Percentiles rank a stretch among this genome's conserved stretches.
Evolutionary conservation across 257 asterid genomes (phyloP).

Genomic region (Penstemon eatonii): DNA sequence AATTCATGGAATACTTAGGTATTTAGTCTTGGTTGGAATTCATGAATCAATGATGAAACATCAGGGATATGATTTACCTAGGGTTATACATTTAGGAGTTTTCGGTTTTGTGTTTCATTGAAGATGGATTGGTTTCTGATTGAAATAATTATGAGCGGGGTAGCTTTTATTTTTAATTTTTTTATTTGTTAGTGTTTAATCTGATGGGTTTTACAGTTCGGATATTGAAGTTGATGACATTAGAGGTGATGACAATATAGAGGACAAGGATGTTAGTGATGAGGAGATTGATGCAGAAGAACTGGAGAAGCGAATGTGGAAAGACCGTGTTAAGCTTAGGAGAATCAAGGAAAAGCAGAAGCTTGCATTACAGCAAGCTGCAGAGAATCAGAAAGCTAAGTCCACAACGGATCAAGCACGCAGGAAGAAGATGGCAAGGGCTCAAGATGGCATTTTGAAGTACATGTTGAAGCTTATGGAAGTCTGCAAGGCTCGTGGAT

Average conservation of each 20-base stretch:
- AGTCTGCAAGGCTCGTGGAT: slow-evolving; percentile 74
- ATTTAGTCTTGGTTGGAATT: background rate
- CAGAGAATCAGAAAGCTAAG: slow-evolving; percentile 56
- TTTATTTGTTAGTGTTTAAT: slow-evolving; percentile 1
- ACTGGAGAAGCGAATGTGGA: slow-evolving; percentile 74
- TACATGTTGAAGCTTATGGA: slow-evolving; percentile 80
- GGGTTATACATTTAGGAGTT: no score
- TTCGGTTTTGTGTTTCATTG: background rate
- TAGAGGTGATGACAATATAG: slow-evolving; percentile 46
- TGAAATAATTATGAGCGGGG: background rate
- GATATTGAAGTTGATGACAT: slow-evolving; percentile 61
- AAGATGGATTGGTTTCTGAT: background rate
- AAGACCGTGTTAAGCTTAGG: slow-evolving; percentile 64
- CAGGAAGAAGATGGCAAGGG: slow-evolving; percentile 72
- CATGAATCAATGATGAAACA: background rate
- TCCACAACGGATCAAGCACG: slow-evolving; percentile 59
- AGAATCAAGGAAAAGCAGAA: slow-evolving; percentile 63
- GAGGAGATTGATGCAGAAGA: slow-evolving; percentile 70
- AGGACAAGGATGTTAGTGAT: slow-evolving; percentile 69
- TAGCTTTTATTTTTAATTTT: background rate
- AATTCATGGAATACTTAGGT: no score
- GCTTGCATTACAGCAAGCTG: slow-evolving; percentile 52
- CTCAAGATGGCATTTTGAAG: slow-evolving; percentile 74
- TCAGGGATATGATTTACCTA: background rate
- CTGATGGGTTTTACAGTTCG: slow-evolving; percentile 44